Conservation (phyloP, 208 protist species). For the Porcisia hertigi region DNA sequence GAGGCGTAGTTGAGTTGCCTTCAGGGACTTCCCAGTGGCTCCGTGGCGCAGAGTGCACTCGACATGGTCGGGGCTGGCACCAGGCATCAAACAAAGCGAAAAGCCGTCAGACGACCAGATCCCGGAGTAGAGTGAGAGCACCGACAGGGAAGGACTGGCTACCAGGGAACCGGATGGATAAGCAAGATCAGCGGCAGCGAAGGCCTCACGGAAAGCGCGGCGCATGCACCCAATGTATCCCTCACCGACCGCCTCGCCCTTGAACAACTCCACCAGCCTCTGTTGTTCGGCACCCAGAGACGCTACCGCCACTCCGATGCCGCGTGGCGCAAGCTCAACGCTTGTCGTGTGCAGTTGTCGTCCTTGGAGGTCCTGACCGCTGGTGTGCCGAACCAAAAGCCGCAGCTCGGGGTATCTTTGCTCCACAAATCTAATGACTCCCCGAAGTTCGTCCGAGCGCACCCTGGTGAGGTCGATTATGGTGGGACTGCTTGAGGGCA, state of each 20-base stretch:
- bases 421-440: slow-evolving; percentile 16
- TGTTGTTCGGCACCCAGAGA: slow-evolving; percentile 28
- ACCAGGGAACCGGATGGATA: neutral
- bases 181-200: slow-evolving; percentile 22
- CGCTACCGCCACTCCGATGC: neutral
- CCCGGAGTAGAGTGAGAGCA: slow-evolving; percentile 23
- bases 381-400: slow-evolving; percentile 56
- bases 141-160: neutral
- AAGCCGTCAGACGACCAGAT: slow-evolving; percentile 20
- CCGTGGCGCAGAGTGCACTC: slow-evolving; percentile 15
- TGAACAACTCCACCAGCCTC: slow-evolving; percentile 42
- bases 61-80: neutral
- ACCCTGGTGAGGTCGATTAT: slow-evolving; percentile 28
- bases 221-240: slow-evolving; percentile 26
- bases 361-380: slow-evolving; percentile 60
- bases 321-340: slow-evolving; percentile 35
- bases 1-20: neutral
- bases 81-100: slow-evolving; percentile 1
- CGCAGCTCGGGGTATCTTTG: slow-evolving; percentile 44
- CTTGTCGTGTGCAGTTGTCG: slow-evolving; percentile 60
- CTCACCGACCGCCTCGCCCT: slow-evolving; percentile 54
- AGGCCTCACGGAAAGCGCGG: slow-evolving; percentile 58
- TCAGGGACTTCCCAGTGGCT: neutral
- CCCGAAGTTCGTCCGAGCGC: slow-evolving; percentile 10
- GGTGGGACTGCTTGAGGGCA: neutral